Percentiles rank a stretch among this genome's conserved stretches.
Conservation (phyloP, 306 rosid genomes). For the Prunus padus region DNA sequence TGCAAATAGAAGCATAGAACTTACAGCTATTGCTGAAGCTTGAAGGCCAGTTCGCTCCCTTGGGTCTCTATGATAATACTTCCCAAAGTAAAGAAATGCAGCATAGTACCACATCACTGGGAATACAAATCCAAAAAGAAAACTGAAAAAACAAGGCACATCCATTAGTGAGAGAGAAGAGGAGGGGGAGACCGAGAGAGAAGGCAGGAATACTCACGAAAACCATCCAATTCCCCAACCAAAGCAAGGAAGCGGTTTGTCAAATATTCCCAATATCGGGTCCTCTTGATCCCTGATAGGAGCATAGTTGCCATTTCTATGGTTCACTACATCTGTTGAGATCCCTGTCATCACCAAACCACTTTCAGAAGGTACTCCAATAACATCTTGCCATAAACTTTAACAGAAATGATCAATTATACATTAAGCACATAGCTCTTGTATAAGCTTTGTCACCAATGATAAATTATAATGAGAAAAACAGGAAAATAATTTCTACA, state of each 20-base stretch:
- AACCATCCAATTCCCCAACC: conserved; percentile 99
- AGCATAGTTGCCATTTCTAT: conserved; percentile 54
- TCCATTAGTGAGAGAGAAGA: conserved; percentile 12
- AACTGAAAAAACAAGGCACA: conserved; percentile 46
- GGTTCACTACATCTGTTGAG: conserved; percentile 43
- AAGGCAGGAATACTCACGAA: conserved; percentile 58
- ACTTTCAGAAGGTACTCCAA: conserved; percentile 25
- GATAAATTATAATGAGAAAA: background rate
- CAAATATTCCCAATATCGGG: conserved; percentile 59
- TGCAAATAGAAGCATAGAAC: conserved; percentile 6
- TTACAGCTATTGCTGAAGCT: conserved; percentile 97
- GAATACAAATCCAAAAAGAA: conserved; percentile 73
- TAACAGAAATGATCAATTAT: background rate
- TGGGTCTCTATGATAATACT: conserved; percentile 76
- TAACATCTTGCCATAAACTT: conserved; percentile 6
- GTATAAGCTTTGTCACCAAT: background rate
- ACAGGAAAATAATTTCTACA: background rate
- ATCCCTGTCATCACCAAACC: conserved; percentile 32
- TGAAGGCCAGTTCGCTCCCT: conserved; percentile 92
- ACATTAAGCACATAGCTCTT: background rate
- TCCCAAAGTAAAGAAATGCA: conserved; percentile 78
- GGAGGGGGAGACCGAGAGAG: background rate
- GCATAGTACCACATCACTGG: conserved; percentile 88
- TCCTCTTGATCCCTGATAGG: conserved; percentile 66
- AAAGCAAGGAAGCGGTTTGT: conserved; percentile 80